Evolutionary conservation across 495 filamentous ascomycete species (phyloP), one percentile per base, ranked within the genome.

Genomic region (Tuber umbilicatum): DNA sequence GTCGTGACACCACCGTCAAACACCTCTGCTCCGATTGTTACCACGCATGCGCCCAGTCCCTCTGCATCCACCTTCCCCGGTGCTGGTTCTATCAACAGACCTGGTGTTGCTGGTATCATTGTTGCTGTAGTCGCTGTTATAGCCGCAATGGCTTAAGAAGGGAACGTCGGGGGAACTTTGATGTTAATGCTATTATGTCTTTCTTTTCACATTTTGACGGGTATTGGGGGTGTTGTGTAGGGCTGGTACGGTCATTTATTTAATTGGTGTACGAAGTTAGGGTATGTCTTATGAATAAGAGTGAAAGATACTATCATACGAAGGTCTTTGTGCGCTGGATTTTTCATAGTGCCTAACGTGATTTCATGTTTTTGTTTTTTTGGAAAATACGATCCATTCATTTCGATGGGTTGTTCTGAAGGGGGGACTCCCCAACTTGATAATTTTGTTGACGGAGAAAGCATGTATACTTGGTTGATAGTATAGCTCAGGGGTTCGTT

Each of bases 11-110:
- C 55, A 0, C 55, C 55, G 27, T 64, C 55, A 6, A 64, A 64
- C 21, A 72, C 60, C 70, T 55, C 75, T 67, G 50, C 60, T 27
- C 70, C 76, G 23, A 45, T 67, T 9, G 70, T 73, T n/a, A 72
- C 68, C 55, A 64, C 55, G 17, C 14, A 4, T 35, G 55, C 55
- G 14, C 55, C 55, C 31, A 64, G 27, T 27, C 2, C 27, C 27
- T 64, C 55, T 14, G 55, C 55, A 5, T 31, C 55, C 27, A 1
- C 3, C 55, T 64, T 35, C 55, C 55, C 55, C 10, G 55, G 55
- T 12, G 14, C 55, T 6, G 55, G 55, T 64, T 64, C 55, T 12
- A 35, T 14, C 55, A 64, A 64, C 14, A 64, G 27, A 64, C 55
- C 55, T 31, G 14, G 55, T 19, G 10, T 64, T 64, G 55, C 27